Evolutionary conservation across 768 basidiomycete genomes (phyloP).

Genomic region (Filobasidium floriforme): DNA sequence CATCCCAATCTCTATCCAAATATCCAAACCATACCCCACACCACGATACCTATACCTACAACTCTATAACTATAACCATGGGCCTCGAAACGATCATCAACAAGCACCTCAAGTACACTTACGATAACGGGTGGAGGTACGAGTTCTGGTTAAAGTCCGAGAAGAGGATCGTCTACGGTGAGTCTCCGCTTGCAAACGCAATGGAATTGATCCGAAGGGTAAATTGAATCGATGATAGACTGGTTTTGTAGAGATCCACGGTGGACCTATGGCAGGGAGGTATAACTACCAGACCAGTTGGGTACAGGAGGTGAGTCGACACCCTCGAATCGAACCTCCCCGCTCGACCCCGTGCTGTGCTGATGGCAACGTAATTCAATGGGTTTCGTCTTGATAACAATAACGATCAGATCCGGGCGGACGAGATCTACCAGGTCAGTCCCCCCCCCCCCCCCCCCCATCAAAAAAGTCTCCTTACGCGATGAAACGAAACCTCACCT

Average conservation of each 20-base stretch:
- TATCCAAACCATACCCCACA: too few species aligned
- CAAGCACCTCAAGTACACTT: conserved; percentile 18
- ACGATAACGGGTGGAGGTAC: conserved; percentile 21
- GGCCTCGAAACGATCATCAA: conserved; percentile 9
- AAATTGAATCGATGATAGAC: background rate
- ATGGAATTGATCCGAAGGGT: background rate
- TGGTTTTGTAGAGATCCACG: background rate
- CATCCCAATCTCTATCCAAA: too few species aligned
- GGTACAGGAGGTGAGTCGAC: conserved; percentile 19
- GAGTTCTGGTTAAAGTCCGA: conserved; percentile 19
- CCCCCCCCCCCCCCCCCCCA: too few species aligned
- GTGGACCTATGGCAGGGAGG: conserved; percentile 24
- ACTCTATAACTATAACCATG: too few species aligned
- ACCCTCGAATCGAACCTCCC: too few species aligned
- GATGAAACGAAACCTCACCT: too few species aligned
- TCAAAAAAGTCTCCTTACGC: too few species aligned
- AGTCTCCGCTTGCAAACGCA: too few species aligned
- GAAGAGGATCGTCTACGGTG: conserved; percentile 19
- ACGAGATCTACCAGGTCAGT: conserved; percentile 22
- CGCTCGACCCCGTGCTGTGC: too few species aligned
- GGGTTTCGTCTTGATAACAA: too few species aligned
- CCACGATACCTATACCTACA: too few species aligned
- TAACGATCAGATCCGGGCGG: conserved; percentile 16
- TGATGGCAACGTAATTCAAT: too few species aligned
- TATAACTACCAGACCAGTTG: conserved; percentile 23